A percentile compares a stretch with the other conserved stretches of the same genome.
Conservation (phyloP, 2,329 filamentous ascomycete genomes). For the Aspergillus sp. region DNA sequence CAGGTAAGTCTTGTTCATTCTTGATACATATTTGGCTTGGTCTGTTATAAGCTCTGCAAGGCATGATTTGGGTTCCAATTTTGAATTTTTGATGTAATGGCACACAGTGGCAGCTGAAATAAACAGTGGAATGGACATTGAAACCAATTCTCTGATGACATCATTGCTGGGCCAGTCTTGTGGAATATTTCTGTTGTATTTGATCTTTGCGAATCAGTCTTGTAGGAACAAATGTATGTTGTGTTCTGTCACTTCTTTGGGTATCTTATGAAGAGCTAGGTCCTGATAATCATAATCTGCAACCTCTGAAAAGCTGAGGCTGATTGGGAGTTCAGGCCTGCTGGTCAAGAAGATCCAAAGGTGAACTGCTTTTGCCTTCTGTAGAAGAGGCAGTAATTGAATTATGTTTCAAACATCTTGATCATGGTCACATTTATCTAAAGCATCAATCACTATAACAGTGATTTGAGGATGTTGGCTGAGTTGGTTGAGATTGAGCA, state of each 20-base stretch:
- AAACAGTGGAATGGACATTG: conserved; percentile 10
- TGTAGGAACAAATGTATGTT: conserved; percentile 19
- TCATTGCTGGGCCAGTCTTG: conserved; percentile 10
- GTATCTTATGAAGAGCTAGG: conserved; percentile 6
- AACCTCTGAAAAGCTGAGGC: conserved; percentile 14
- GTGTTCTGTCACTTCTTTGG: conserved; percentile 14
- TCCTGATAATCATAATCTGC: conserved; percentile 9
- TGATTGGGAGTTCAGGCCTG: conserved; percentile 19
- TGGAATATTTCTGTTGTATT: conserved; percentile 3
- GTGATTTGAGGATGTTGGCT: too few species aligned
- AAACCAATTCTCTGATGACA: conserved; percentile 3
- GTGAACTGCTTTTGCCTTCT: conserved; percentile 4
- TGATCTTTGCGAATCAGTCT: conserved; percentile 12
- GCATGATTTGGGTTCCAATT: not conserved
- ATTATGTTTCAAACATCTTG: conserved; percentile 16
- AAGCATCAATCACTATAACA: conserved; percentile 17
- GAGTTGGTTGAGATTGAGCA: too few species aligned
- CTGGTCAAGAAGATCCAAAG: conserved; percentile 21
- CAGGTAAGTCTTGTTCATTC: conserved; percentile 16
- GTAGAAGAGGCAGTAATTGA: conserved; percentile 11
- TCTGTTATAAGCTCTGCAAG: not conserved
- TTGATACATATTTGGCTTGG: not conserved
- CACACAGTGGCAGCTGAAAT: conserved; percentile 15
- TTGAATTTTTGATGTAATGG: conserved; percentile 8
- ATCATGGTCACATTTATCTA: conserved; percentile 22